Percentiles rank a stretch among this genome's conserved stretches.
These are phyloP conservation scores for Microcyclospora pomicola DNA, from an alignment of 2,329 filamentous ascomycete species.

Conservation along the genomic window DNA sequence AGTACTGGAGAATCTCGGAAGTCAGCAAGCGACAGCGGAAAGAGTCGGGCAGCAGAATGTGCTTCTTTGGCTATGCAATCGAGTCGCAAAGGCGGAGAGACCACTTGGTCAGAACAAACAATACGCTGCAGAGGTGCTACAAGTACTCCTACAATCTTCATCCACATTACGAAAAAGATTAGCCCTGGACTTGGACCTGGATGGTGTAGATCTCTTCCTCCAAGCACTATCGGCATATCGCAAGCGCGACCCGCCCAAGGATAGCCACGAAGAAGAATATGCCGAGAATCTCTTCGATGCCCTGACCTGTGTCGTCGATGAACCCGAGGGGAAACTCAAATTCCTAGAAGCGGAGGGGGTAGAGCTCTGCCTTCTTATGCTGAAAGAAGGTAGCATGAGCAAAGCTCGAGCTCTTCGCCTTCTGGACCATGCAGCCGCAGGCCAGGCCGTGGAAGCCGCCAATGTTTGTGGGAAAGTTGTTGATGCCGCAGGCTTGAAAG, in stretches of 20 bases:
- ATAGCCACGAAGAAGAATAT: conserved; percentile 83
- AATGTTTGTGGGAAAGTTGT: conserved; percentile 64
- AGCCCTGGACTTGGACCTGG: conserved; percentile 33
- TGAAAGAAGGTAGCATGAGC: conserved; percentile 75
- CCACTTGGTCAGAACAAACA: conserved; percentile 80
- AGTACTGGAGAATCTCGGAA: conserved; percentile 76
- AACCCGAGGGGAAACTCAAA: conserved; percentile 58
- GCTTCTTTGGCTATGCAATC: conserved; percentile 61
- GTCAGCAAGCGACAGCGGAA: conserved; percentile 53
- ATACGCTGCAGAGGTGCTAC: conserved; percentile 82
- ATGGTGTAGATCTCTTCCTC: conserved; percentile 66
- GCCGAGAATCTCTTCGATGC: conserved; percentile 88
- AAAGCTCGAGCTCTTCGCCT: conserved; percentile 64
- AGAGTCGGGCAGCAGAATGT: conserved; percentile 59
- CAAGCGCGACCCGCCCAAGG: conserved; percentile 70
- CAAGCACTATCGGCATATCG: conserved; percentile 77
- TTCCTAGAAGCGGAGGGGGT: conserved; percentile 85
- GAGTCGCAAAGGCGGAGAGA: conserved; percentile 56
- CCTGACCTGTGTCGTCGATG: conserved; percentile 66
- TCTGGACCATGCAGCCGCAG: conserved; percentile 66
- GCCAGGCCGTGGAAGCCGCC: conserved; percentile 32
- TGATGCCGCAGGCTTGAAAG: conserved; percentile 72
- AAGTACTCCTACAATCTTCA: conserved; percentile 72
- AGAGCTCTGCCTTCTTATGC: conserved; percentile 82
- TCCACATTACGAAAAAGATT: conserved; percentile 50